These are phyloP conservation scores for Aquanectria penicillioides DNA, from an alignment of 2,329 filamentous ascomycete genomes.

Conservation along the genomic window DNA sequence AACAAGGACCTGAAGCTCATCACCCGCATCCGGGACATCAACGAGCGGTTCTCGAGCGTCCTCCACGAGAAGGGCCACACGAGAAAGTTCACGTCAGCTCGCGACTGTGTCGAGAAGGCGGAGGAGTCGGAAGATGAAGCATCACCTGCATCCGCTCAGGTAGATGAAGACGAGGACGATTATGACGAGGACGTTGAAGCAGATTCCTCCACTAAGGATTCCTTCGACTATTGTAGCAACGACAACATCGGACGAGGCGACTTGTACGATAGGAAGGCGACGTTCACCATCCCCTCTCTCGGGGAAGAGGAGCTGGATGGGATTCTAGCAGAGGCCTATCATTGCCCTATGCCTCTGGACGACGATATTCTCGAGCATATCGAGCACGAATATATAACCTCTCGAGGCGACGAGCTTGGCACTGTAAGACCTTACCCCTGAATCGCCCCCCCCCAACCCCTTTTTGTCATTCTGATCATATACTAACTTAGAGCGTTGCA, in stretches of 20 bases:
- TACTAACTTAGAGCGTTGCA: not conserved
- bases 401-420: constrained; percentile 64
- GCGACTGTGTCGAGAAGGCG: not conserved
- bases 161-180: not conserved
- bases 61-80: constrained; percentile 41
- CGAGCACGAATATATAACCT: constrained; percentile 50
- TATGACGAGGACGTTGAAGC: not conserved
- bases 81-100: constrained; percentile 12
- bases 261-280: constrained; percentile 14
- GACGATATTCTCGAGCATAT: constrained; percentile 50
- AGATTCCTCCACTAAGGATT: not conserved
- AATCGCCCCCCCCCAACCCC: too few species aligned
- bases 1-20: constrained; percentile 46
- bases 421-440: too few species aligned
- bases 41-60: constrained; percentile 46
- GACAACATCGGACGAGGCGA: constrained; percentile 18
- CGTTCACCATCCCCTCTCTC: constrained; percentile 16
- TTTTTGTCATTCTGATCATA: too few species aligned
- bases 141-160: too few species aligned
- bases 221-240: not conserved
- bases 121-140: not conserved
- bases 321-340: constrained; percentile 37
- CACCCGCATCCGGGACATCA: constrained; percentile 50
- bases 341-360: constrained; percentile 14
- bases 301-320: constrained; percentile 38